Evolutionary conservation across 2,329 filamentous ascomycete genomes (phyloP).

Genomic region (Fusarium verticillioides): DNA sequence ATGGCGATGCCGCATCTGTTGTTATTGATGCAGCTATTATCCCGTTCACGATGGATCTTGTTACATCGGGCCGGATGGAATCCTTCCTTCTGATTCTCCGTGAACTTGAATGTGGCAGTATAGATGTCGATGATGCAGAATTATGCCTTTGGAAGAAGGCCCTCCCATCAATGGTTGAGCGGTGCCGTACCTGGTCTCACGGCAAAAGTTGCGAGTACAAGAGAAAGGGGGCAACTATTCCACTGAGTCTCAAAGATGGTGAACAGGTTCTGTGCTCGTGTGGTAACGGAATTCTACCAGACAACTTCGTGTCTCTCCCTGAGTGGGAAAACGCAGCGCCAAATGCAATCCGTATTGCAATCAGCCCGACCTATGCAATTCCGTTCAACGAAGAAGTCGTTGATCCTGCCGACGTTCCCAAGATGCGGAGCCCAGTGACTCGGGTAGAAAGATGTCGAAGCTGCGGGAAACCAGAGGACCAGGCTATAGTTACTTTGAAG

Average conservation of each 20-base stretch:
- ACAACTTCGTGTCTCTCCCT: constrained; percentile 53
- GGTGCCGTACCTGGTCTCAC: constrained; percentile 62
- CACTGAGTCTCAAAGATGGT: constrained; percentile 52
- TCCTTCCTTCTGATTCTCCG: constrained; percentile 53
- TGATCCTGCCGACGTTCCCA: constrained; percentile 39
- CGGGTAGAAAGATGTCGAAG: constrained; percentile 48
- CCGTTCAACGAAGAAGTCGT: constrained; percentile 56
- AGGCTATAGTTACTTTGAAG: constrained; percentile 50
- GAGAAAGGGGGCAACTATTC: constrained; percentile 48
- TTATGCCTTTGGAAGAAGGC: constrained; percentile 62
- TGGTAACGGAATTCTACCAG: constrained; percentile 56
- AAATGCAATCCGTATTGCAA: constrained; percentile 64
- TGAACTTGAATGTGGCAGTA: constrained; percentile 51
- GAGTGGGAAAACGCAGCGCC: constrained; percentile 56
- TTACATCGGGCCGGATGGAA: constrained; percentile 49
- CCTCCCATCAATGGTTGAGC: constrained; percentile 58
- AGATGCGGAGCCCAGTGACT: constrained; percentile 1
- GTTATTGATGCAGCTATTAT: constrained; percentile 61
- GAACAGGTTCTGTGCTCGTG: constrained; percentile 58
- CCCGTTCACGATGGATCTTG: constrained; percentile 52
- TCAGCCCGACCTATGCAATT: constrained; percentile 64
- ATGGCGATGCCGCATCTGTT: constrained; percentile 54
- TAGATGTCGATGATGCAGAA: constrained; percentile 65
- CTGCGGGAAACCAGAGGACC: constrained; percentile 50
- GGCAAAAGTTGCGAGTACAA: constrained; percentile 56